phyloP scores from a whole-genome alignment of 345 rosid genomes.

The Eucalyptus curtisii region DNA sequence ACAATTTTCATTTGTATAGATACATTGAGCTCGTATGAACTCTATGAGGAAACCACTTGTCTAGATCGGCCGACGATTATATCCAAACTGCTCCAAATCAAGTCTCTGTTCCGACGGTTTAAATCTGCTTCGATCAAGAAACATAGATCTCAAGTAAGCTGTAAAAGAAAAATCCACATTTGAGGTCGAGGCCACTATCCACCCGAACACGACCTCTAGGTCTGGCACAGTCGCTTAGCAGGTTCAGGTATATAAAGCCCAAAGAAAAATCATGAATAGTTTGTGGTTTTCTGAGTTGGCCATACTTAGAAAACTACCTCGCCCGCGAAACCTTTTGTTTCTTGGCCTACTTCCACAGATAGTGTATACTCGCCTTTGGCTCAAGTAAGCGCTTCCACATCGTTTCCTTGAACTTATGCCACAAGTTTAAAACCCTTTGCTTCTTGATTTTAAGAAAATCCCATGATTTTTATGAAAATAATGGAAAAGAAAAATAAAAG shows the following conservation, averaged over 20 bases:
- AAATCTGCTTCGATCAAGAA: not conserved
- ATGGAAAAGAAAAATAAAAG: too few species aligned
- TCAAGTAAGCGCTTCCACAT: not conserved
- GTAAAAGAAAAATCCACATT: not conserved
- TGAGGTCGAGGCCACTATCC: not conserved
- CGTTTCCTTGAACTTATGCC: not conserved
- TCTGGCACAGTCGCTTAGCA: not conserved
- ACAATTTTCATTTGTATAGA: not conserved
- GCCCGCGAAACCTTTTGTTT: not conserved
- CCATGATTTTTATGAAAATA: not conserved
- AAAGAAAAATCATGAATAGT: too few species aligned
- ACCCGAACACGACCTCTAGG: not conserved
- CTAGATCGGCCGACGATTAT: fast-evolving
- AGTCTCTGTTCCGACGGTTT: not conserved
- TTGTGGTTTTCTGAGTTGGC: not conserved
- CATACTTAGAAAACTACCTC: not conserved
- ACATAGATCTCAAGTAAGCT: not conserved
- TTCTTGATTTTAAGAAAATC: not conserved
- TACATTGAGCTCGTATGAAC: not conserved
- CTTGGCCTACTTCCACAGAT: not conserved
- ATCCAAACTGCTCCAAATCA: fast-evolving
- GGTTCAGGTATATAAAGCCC: not conserved
- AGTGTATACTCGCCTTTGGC: not conserved
- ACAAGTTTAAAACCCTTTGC: not conserved
- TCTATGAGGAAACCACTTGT: not conserved